Base-by-base conservation (phyloP, 495 filamentous ascomycete genomes). In the Bombardia bombarda region DNA sequence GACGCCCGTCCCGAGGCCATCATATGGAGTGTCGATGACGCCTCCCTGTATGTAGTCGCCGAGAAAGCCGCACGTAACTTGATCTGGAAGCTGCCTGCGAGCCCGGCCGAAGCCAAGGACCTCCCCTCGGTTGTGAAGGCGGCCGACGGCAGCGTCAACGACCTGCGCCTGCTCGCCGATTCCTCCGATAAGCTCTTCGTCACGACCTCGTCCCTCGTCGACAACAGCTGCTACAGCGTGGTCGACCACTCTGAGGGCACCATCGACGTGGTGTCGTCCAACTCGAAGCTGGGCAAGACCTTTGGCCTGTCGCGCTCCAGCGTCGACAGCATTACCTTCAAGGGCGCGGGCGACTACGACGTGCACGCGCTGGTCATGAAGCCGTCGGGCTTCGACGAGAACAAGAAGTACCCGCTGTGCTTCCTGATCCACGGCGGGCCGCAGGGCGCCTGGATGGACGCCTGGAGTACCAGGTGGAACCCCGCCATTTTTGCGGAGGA, bases 391-490 rank as follows among this genome's bases (percentile, higher is more conserved):
- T 95, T 92, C 56, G 75, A 87, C 55, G 60, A 75, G 6, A 65
- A 65, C 10, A 73, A 85, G 57, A 86, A 82, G 49, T 95, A 94
- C 57, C 89, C 88, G 0, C 63, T 96, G 24, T 79, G 82, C 2
- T 87, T 87, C 49, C 55, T 94, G 30, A 85, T 96, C 37, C 90
- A 96, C 49, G 90, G 90, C 38, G 90, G 90, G 0, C 89, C 89
- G 0, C 88, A 95, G 56, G 83, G 84, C 6, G 81, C 85, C 1
- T 94, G 88, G 87, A 74, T 70, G 5, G 86, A 94, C 55, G 65
- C 75, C 22, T 95, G 89, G 89, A 83, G 75, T 46, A 94, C 85
- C 1, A 71, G 90, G 13, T 95, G 90, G 90, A 96, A 96, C 48
- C 87, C 86, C 0, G 87, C 86, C 6, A 74, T 93, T 4, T 94